Evolutionary conservation across 176 grass and related monocot genomes (phyloP), one percentile per base, ranked within the genome.

Genomic region (Elaeis guineensis): DNA sequence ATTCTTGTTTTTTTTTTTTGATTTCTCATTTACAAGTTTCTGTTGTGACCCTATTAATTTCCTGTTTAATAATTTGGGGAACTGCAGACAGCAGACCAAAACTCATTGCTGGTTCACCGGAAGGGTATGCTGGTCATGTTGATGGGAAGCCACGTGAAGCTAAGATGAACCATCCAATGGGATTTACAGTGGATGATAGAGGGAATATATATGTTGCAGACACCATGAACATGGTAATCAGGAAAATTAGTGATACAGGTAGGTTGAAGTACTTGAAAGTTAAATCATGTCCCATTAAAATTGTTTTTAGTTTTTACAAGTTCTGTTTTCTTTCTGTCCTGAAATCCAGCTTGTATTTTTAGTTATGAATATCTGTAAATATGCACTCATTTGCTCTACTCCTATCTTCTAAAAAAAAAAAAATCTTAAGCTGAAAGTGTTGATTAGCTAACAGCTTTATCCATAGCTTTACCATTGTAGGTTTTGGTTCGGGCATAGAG

Each of bases 181-280:
- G 93, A 74, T 92, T 97, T 76, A 85, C 93, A 0, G 81, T 85
- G 24, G 93, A 97, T 5, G 81, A 64, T 49, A 89, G 70, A 77
- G 93, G 93, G 63, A 97, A 97, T 75, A 91, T 97, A 56, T 92
- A 97, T 62, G 82, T 97, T 57, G 87, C 87, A 48, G 93, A 97
- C 86, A 80, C 93, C 21, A 80, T 89, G 84, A 98, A 98, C 72
- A 90, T 87, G 82, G 93, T 84, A 72, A 85, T 98, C 79, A 98
- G 93, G 72, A 98, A 98, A 80, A 92, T 98, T 78, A 98, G 87
- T 67, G 93, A 92, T 69, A 71, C 78, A 66, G 93, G 93, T 98
- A 83, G 75, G 63, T 61, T 62, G 77, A 54, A 61, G 59, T 62
- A 61, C 77, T 77, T 70, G 72, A 80, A 70, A 18, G 66, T 57